Conservation (phyloP, 139 green algal genomes). For the Haematococcus sp. region DNA sequence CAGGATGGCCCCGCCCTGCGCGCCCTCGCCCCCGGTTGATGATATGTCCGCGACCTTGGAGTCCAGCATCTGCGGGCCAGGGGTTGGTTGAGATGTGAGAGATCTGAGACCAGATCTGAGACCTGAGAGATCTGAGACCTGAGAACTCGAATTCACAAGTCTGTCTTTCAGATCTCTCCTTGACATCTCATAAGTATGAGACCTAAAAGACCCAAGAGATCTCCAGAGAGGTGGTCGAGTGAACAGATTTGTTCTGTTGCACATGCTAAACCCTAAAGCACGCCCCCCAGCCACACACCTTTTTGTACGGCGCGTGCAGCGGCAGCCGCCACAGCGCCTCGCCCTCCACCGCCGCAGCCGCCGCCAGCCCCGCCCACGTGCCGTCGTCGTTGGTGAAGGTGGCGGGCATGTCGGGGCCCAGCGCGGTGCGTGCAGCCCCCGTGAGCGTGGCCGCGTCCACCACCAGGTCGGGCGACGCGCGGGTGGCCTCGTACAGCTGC, state of each 20-base stretch:
- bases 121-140: too few relatives aligned
- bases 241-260: too few relatives aligned
- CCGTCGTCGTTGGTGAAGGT: constrained; percentile 53
- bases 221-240: too few relatives aligned
- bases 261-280: too few relatives aligned
- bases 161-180: too few relatives aligned
- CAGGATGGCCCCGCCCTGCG: constrained; percentile 46
- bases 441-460: constrained; percentile 71
- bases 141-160: too few relatives aligned
- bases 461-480: constrained; percentile 52
- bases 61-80: constrained; percentile 51
- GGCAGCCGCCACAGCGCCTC: not conserved
- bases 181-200: too few relatives aligned
- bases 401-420: constrained; percentile 62
- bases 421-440: constrained; percentile 60
- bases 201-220: too few relatives aligned
- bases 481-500: constrained; percentile 14
- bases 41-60: constrained; percentile 52
- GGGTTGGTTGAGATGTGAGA: constrained; percentile 6
- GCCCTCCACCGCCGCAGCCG: constrained; percentile 35
- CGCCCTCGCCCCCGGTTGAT: constrained; percentile 22
- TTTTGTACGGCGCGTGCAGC: not conserved
- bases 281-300: not conserved
- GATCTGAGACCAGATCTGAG: too few relatives aligned
- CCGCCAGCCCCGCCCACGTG: constrained; percentile 37